Evolutionary conservation across 2,329 filamentous ascomycete species (phyloP).

Genomic region (Emericellopsis atlantica): DNA sequence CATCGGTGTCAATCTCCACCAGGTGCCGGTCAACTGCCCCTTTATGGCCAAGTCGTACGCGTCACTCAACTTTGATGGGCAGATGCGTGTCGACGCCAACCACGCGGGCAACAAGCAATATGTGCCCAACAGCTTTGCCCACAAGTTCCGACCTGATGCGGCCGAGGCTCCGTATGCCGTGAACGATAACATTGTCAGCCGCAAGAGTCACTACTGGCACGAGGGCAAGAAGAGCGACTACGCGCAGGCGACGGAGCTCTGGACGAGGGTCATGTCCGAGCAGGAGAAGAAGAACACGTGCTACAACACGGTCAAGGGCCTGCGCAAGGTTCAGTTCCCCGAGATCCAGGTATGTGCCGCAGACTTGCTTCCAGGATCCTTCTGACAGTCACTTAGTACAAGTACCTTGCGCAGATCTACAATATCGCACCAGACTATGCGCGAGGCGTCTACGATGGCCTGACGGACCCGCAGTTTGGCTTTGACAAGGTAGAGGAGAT

Average conservation of each 20-base stretch:
- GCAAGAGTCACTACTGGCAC: conserved; percentile 41
- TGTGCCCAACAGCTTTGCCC: conserved; percentile 33
- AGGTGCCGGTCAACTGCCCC: conserved; percentile 22
- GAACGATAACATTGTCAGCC: conserved; percentile 32
- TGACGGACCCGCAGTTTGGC: conserved; percentile 28
- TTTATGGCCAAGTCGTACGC: conserved; percentile 30
- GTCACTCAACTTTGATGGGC: conserved; percentile 34
- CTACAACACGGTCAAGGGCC: conserved; percentile 31
- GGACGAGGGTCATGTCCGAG: conserved; percentile 31
- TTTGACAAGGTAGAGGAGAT: conserved; percentile 30
- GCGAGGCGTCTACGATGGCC: conserved; percentile 28
- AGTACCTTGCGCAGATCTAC: conserved; percentile 39
- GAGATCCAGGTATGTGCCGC: conserved; percentile 23
- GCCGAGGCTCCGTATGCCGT: conserved; percentile 36
- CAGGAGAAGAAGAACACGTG: conserved; percentile 29
- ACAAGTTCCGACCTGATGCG: conserved; percentile 36
- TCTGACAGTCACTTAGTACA: conserved; percentile 12
- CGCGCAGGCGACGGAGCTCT: conserved; percentile 35
- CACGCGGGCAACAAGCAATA: conserved; percentile 34
- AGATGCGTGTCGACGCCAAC: conserved; percentile 33
- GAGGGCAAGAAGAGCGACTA: conserved; percentile 40
- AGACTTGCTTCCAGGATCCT: background rate
- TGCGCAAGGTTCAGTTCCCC: conserved; percentile 26
- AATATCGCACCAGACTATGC: conserved; percentile 33
- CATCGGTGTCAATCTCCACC: conserved; percentile 39